These are phyloP conservation scores for Claviceps sp. DNA, from an alignment of 2,329 filamentous ascomycete species.

Conservation along the genomic window DNA sequence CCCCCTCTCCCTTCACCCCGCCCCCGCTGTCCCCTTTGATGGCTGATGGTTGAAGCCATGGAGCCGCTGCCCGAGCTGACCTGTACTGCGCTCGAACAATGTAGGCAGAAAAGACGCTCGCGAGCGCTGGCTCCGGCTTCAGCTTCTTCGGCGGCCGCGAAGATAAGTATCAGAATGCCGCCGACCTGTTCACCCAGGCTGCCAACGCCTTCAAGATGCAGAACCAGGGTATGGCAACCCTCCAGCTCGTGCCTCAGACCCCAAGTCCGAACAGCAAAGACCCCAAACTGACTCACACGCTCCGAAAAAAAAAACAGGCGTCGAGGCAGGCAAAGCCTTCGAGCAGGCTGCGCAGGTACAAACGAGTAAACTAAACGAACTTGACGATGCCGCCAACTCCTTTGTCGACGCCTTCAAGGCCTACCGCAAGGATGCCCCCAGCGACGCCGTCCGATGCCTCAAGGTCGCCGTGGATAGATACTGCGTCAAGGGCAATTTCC, in stretches of 20 bases:
- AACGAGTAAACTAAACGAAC: constrained; percentile 69
- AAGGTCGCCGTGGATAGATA: constrained; percentile 74
- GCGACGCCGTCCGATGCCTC: constrained; percentile 70
- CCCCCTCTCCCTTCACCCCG: constrained; percentile 11
- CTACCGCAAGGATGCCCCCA: constrained; percentile 73
- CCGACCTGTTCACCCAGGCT: constrained; percentile 75
- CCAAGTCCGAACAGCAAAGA: background rate
- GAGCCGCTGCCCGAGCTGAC: constrained; percentile 1
- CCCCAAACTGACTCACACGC: background rate
- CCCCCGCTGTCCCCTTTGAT: background rate
- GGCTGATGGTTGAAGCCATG: background rate
- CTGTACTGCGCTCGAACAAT: constrained; percentile 5
- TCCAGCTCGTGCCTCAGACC: background rate
- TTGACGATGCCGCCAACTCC: constrained; percentile 82
- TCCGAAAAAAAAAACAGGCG: constrained; percentile 35
- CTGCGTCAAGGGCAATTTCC: constrained; percentile 78
- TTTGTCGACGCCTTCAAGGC: constrained; percentile 88
- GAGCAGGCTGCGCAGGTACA: constrained; percentile 78
- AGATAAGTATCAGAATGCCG: constrained; percentile 83
- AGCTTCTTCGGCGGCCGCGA: constrained; percentile 76
- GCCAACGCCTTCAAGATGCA: constrained; percentile 87
- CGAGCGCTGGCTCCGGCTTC: constrained; percentile 67
- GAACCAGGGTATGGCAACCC: constrained; percentile 52
- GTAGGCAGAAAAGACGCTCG: constrained; percentile 75
- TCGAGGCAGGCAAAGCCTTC: constrained; percentile 76